A percentile compares a stretch with the other conserved stretches of the same genome.
Evolutionary conservation across 208 protist genomes (phyloP).

Genomic region (Tritrichomonas musculus): DNA sequence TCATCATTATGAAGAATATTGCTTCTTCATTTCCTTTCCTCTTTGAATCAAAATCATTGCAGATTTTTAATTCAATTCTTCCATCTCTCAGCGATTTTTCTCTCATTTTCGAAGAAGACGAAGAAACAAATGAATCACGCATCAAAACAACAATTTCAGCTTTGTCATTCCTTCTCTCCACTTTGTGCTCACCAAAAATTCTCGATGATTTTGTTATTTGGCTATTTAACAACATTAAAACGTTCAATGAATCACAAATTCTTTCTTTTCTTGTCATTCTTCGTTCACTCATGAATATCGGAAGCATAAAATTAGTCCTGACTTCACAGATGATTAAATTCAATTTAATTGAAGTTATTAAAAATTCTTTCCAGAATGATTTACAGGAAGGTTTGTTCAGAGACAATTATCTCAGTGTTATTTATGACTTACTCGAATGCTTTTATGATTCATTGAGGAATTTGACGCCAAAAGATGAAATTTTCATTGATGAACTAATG

Average conservation of each 20-base stretch:
- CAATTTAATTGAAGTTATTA: neutral
- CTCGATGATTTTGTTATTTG: neutral
- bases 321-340: neutral
- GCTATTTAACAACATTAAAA: neutral
- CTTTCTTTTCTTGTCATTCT: neutral
- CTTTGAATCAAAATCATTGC: neutral
- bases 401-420: neutral
- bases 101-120: too few species aligned
- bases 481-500: neutral
- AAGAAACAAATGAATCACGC: too few species aligned
- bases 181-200: neutral
- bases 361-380: neutral
- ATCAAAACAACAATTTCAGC: neutral
- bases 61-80: neutral
- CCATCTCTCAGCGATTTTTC: neutral
- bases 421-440: neutral
- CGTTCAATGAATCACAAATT: neutral
- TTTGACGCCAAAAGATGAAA: neutral
- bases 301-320: neutral
- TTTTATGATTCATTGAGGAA: neutral
- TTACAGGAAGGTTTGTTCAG: neutral
- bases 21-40: neutral
- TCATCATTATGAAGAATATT: neutral
- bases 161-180: neutral
- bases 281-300: neutral